A percentile compares a stretch with the other conserved stretches of the same genome.
Conservation (phyloP, 2,329 filamentous ascomycete genomes). For the Cryphonectria parasitica region DNA sequence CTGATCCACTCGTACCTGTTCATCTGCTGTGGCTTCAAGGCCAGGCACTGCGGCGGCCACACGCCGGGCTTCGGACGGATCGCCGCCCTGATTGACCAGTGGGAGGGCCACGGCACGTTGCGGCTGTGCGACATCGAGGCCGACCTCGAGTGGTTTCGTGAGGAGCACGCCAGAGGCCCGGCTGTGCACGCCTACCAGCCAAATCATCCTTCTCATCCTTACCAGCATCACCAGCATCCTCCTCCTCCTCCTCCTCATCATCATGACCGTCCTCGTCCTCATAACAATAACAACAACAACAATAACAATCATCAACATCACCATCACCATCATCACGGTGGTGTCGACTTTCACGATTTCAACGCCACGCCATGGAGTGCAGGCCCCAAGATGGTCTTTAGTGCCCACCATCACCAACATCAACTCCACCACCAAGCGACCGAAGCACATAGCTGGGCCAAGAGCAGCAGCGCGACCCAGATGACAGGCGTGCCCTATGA, state of each 20-base stretch:
- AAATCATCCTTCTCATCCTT: background rate
- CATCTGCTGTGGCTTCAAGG: conserved; percentile 62
- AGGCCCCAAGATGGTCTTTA: conserved; percentile 17
- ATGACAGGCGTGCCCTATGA: background rate
- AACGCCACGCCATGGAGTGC: conserved; percentile 18
- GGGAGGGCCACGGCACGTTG: conserved; percentile 60
- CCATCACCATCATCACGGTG: conserved; percentile 6
- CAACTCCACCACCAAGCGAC: background rate
- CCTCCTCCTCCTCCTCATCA: no score
- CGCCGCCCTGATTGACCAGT: conserved; percentile 62
- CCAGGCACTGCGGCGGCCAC: conserved; percentile 60
- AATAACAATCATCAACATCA: no score
- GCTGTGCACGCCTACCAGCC: conserved; percentile 9
- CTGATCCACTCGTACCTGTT: conserved; percentile 71
- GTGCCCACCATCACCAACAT: background rate
- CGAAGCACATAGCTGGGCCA: conserved; percentile 2
- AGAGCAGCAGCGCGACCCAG: background rate
- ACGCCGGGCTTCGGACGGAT: conserved; percentile 63
- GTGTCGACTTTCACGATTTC: conserved; percentile 14
- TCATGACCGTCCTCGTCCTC: no score
- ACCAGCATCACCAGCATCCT: background rate
- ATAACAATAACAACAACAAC: no score
- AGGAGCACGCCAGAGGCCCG: conserved; percentile 28
- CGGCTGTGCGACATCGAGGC: conserved; percentile 64
- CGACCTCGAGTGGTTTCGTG: conserved; percentile 59